A percentile compares a stretch with the other conserved stretches of the same genome.
Evolutionary conservation across 148 eudicot genomes (phyloP).

Genomic region (Spergularia marina): DNA sequence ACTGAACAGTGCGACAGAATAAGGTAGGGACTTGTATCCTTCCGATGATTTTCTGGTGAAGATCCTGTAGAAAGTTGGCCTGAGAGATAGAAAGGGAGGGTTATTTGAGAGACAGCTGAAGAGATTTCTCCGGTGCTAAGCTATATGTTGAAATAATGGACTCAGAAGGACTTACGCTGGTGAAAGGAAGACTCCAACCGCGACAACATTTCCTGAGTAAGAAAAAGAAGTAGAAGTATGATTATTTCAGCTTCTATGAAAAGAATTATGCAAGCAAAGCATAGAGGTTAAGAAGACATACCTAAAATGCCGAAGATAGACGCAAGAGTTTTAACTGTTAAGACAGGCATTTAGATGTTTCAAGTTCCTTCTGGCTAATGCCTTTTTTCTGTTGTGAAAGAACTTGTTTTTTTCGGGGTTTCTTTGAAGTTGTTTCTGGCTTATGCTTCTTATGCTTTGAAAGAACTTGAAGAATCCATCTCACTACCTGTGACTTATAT

Average conservation of each 20-base stretch:
- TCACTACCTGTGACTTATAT: conserved; percentile 22
- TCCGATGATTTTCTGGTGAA: conserved; percentile 51
- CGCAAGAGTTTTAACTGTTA: conserved; percentile 26
- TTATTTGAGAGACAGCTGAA: not conserved
- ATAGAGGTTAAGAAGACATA: conserved; percentile 15
- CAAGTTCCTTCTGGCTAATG: conserved; percentile 19
- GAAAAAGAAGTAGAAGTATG: conserved; percentile 10
- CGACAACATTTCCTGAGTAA: conserved; percentile 31
- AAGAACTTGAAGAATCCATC: conserved; percentile 29
- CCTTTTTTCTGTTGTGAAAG: conserved; percentile 14
- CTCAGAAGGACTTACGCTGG: conserved; percentile 27
- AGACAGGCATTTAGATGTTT: conserved; percentile 16
- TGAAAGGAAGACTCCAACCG: conserved; percentile 28
- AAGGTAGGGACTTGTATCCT: conserved; percentile 61
- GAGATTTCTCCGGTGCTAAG: not conserved
- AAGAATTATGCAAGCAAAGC: not conserved
- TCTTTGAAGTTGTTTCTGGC: conserved; percentile 17
- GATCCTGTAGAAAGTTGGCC: conserved; percentile 63
- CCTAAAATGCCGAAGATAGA: conserved; percentile 44
- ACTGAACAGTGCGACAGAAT: conserved; percentile 57
- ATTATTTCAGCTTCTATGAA: conserved; percentile 13
- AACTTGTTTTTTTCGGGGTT: conserved; percentile 11
- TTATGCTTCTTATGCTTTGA: conserved; percentile 10
- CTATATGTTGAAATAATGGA: not conserved
- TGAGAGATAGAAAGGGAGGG: conserved; percentile 21